Conservation (phyloP, 768 basidiomycete species). For the Polyporus arcularius region DNA sequence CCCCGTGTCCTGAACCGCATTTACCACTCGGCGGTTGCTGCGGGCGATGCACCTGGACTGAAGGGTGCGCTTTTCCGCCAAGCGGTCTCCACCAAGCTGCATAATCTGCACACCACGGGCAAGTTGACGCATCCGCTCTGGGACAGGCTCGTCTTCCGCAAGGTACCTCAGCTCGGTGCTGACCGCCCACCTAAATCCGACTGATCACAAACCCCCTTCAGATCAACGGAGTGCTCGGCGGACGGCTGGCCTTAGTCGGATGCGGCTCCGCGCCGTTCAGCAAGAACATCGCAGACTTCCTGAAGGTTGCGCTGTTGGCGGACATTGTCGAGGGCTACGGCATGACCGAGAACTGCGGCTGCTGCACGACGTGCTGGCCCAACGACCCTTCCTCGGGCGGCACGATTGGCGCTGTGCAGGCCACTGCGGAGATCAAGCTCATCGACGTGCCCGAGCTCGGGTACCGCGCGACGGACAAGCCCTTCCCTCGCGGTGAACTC, state of each 20-base stretch:
- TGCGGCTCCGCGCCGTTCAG: constrained; percentile 91
- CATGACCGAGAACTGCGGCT: constrained; percentile 84
- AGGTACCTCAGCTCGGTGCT: too few species aligned
- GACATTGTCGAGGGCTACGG: constrained; percentile 86
- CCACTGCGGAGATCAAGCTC: constrained; percentile 80
- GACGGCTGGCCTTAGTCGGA: constrained; percentile 63
- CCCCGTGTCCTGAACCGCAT: constrained; percentile 88
- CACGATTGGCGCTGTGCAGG: constrained; percentile 78
- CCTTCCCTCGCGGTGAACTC: constrained; percentile 89
- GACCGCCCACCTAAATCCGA: too few species aligned
- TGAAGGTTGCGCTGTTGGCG: constrained; percentile 79
- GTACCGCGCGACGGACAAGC: constrained; percentile 84
- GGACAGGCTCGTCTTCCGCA: constrained; percentile 90
- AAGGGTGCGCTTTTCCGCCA: constrained; percentile 84
- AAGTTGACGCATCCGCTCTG: constrained; percentile 76
- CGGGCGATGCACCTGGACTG: constrained; percentile 68
- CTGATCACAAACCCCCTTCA: constrained; percentile 29
- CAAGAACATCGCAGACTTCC: constrained; percentile 82
- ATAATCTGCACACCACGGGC: constrained; percentile 69
- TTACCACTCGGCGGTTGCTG: constrained; percentile 77
- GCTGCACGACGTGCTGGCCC: constrained; percentile 54
- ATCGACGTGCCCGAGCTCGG: constrained; percentile 91
- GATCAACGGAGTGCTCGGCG: constrained; percentile 86
- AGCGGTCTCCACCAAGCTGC: constrained; percentile 76
- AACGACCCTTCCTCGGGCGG: constrained; percentile 69